Conservation (phyloP, 2,329 filamentous ascomycete genomes). For the Beauveria sp. region DNA sequence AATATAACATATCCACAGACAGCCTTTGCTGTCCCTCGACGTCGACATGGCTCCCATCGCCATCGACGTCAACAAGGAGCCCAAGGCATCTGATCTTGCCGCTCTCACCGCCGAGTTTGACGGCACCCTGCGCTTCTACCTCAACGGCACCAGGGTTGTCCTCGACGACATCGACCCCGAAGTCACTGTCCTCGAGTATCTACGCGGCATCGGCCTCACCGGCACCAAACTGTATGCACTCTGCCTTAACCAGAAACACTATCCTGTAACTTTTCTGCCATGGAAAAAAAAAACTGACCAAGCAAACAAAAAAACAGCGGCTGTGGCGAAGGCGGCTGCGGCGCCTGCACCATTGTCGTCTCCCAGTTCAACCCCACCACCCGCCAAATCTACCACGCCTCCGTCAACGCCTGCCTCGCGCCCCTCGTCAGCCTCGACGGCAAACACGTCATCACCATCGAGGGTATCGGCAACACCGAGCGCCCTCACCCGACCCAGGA, state of each 20-base stretch:
- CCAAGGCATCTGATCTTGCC: slow-evolving; percentile 25
- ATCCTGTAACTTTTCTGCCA: no score
- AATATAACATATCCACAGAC: background rate
- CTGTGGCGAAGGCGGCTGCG: slow-evolving; percentile 93
- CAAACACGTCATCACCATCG: slow-evolving; percentile 96
- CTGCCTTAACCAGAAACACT: no score
- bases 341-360: slow-evolving; percentile 91
- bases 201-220: slow-evolving; percentile 85
- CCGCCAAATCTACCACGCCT: slow-evolving; percentile 88
- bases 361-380: slow-evolving; percentile 92
- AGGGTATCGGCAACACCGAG: slow-evolving; percentile 86
- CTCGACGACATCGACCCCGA: slow-evolving; percentile 87
- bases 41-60: slow-evolving; percentile 47
- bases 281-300: no score
- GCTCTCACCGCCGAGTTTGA: slow-evolving; percentile 68
- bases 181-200: slow-evolving; percentile 83
- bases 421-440: slow-evolving; percentile 90
- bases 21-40: background rate
- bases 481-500: slow-evolving; percentile 85
- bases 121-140: slow-evolving; percentile 83
- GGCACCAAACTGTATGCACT: slow-evolving; percentile 72
- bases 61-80: slow-evolving; percentile 40
- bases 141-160: slow-evolving; percentile 86
- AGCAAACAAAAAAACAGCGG: slow-evolving; percentile 40
- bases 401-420: slow-evolving; percentile 90